phyloP scores from a whole-genome alignment of 495 filamentous ascomycete genomes.

The Aspergillus asperescens region DNA sequence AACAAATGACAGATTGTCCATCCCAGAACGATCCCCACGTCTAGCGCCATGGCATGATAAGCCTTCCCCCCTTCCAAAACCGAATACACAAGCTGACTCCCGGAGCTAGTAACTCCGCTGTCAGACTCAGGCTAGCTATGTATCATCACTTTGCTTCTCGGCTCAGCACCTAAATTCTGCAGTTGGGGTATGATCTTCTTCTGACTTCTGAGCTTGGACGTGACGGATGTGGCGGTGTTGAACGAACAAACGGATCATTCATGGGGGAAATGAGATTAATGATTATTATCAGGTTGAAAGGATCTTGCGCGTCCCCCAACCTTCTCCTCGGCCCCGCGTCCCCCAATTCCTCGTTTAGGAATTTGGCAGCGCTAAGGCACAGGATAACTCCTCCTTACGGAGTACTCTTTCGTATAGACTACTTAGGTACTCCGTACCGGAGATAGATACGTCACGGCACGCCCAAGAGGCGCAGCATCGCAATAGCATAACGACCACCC shows the following conservation, averaged over 20 bases:
- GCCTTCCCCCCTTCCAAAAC: not conserved
- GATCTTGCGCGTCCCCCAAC: too few species aligned
- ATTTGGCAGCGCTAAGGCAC: not conserved
- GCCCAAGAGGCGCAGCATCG: not conserved
- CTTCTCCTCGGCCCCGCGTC: too few species aligned
- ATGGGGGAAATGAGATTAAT: too few species aligned
- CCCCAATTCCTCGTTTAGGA: not conserved
- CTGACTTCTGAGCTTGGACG: not conserved
- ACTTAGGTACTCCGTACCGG: too few species aligned
- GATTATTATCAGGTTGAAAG: too few species aligned
- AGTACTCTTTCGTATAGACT: not conserved
- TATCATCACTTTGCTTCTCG: not conserved
- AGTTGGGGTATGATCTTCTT: not conserved
- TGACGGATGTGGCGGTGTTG: not conserved
- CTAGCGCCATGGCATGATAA: constrained; percentile 5
- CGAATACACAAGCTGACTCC: too few species aligned
- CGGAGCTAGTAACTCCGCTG: too few species aligned
- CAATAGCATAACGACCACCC: too few species aligned
- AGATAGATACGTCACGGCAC: not conserved
- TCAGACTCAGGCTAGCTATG: not conserved
- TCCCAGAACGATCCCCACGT: too few species aligned
- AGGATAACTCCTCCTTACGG: too few species aligned
- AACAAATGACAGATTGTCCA: too few species aligned
- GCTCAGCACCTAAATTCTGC: constrained; percentile 2
- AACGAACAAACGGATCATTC: too few species aligned